Evolutionary conservation across 192 early-diverging fungal species (phyloP).

Genomic region (Geosiphon pyriformis): DNA sequence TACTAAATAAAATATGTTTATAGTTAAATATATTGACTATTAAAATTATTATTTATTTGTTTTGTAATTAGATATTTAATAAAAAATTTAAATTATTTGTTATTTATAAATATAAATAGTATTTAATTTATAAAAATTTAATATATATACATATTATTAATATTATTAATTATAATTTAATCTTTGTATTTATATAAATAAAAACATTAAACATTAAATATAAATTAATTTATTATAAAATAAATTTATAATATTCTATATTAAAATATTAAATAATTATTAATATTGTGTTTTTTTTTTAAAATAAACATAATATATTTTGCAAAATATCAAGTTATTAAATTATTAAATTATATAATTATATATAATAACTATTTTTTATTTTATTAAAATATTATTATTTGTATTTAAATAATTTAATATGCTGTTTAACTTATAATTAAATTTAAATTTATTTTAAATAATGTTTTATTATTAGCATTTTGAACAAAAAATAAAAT

Average conservation of each 20-base stretch:
- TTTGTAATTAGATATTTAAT: background rate
- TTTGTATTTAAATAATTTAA: background rate
- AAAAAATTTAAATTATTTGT: background rate
- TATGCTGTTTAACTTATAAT: background rate
- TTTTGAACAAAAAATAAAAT: background rate
- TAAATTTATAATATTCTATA: background rate
- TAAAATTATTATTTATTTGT: background rate
- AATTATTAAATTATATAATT: background rate
- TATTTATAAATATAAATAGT: background rate
- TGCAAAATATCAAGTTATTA: background rate
- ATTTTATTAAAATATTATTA: background rate
- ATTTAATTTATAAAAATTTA: background rate
- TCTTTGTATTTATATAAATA: background rate
- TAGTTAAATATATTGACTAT: background rate
- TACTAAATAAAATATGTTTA: background rate
- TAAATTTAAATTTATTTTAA: background rate
- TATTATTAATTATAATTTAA: background rate
- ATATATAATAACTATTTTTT: background rate
- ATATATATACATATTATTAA: background rate
- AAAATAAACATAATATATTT: background rate
- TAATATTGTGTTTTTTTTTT: background rate
- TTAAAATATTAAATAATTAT: background rate
- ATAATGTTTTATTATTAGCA: background rate
- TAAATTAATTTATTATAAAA: background rate
- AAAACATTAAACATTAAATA: background rate